Conservation (phyloP, 495 filamentous ascomycete species). For the Neurospora intermedia region DNA sequence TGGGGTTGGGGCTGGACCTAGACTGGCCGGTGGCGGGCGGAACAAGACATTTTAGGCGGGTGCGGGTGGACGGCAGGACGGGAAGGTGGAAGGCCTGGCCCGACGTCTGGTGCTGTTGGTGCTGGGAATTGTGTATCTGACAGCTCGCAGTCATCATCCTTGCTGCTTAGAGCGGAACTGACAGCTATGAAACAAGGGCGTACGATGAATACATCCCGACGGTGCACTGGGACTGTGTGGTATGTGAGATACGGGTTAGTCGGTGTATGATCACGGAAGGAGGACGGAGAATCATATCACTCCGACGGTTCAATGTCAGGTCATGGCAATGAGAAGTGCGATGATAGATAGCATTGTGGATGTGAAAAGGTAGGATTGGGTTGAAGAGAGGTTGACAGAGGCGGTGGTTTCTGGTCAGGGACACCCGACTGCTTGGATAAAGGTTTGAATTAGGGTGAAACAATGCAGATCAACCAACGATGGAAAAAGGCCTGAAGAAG, state of each 20-base stretch:
- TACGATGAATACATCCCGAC: background rate
- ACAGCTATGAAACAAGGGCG: background rate
- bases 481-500: background rate
- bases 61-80: background rate
- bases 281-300: background rate
- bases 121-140: background rate
- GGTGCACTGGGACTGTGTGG: background rate
- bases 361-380: background rate
- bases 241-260: background rate
- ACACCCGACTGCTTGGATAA: background rate
- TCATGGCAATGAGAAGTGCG: background rate
- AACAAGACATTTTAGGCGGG: background rate
- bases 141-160: background rate
- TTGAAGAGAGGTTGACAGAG: background rate
- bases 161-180: background rate
- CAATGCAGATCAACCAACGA: background rate
- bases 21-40: background rate
- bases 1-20: background rate
- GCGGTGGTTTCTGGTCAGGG: background rate
- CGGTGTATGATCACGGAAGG: background rate
- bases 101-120: background rate
- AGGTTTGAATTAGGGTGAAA: background rate
- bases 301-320: background rate
- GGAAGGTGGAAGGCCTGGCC: background rate
- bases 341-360: background rate